Evolutionary conservation across 1,284 basidiomycete genomes (phyloP).

Genomic region (Leccinum holopus): DNA sequence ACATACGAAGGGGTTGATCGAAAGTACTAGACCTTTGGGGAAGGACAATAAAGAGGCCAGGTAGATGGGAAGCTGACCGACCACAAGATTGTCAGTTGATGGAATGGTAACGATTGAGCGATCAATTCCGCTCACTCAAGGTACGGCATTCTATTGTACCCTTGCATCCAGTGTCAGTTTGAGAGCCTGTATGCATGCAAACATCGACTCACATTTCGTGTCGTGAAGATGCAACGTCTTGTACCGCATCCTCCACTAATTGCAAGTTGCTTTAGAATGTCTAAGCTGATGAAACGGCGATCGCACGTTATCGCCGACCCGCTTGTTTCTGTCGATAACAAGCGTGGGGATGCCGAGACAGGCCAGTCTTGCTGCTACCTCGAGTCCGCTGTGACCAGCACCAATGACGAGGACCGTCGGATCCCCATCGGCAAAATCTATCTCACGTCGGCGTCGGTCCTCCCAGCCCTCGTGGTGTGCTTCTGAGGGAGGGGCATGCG

Average conservation of each 20-base stretch:
- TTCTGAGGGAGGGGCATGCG: background rate
- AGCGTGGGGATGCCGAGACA: background rate
- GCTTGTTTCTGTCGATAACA: background rate
- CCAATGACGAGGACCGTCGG: background rate
- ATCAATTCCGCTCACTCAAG: constrained; percentile 20
- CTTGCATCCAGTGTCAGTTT: no score
- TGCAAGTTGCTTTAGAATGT: background rate
- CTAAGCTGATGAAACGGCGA: background rate
- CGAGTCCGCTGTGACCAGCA: background rate
- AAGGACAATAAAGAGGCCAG: constrained; percentile 41
- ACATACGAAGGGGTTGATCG: background rate
- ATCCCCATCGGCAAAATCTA: background rate
- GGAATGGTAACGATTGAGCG: background rate
- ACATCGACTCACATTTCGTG: background rate
- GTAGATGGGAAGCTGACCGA: constrained; percentile 34
- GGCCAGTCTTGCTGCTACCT: background rate
- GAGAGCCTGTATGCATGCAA: background rate
- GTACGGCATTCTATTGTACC: constrained; percentile 24
- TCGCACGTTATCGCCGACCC: background rate
- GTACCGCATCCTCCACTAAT: background rate
- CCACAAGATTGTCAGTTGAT: background rate
- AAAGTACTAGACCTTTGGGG: constrained; percentile 3
- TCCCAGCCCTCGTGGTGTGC: background rate
- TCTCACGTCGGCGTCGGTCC: background rate
- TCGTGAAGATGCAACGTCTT: background rate